A percentile compares a stretch with the other conserved stretches of the same genome.
Conservation (phyloP, 2,329 filamentous ascomycete species). For the Fusarium keratoplasticum region DNA sequence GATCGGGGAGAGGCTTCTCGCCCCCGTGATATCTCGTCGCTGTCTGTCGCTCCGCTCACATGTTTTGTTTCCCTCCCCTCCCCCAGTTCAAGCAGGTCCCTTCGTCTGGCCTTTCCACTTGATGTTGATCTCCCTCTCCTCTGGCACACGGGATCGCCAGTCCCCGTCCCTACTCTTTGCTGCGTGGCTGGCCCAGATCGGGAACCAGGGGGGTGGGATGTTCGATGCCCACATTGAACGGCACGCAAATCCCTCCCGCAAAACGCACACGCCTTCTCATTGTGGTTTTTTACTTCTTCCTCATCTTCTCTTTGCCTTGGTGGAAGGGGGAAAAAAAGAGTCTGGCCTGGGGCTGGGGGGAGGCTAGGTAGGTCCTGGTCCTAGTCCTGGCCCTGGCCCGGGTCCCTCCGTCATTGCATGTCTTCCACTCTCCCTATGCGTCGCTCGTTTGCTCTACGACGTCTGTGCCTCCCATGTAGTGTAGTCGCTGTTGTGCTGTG, state of each 20-base stretch:
- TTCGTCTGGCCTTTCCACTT: neutral
- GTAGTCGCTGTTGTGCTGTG: neutral
- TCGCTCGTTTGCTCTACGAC: slow-evolving; percentile 2
- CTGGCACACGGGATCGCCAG: slow-evolving; percentile 41
- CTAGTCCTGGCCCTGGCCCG: slow-evolving; percentile 16
- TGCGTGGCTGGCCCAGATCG: slow-evolving; percentile 45
- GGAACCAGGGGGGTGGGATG: slow-evolving; percentile 39
- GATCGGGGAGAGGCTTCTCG: neutral
- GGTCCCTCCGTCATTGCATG: slow-evolving; percentile 19
- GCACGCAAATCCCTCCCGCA: slow-evolving; percentile 40
- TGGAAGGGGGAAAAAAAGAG: neutral
- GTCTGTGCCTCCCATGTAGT: slow-evolving; percentile 10
- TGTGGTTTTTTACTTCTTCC: slow-evolving; percentile 16
- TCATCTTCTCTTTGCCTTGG: neutral
- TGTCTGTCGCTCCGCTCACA: neutral
- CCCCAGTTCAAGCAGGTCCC: slow-evolving; percentile 3
- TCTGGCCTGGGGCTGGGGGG: neutral
- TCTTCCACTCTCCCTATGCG: slow-evolving; percentile 16
- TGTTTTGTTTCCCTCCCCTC: slow-evolving; percentile 1
- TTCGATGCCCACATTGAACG: slow-evolving; percentile 29
- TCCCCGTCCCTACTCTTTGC: slow-evolving; percentile 40
- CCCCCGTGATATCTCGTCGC: neutral
- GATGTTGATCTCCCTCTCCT: slow-evolving; percentile 35
- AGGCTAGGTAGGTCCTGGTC: neutral
- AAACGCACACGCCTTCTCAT: slow-evolving; percentile 16